Conservation (phyloP, 331 rosid species). For the Malus hybrid region DNA sequence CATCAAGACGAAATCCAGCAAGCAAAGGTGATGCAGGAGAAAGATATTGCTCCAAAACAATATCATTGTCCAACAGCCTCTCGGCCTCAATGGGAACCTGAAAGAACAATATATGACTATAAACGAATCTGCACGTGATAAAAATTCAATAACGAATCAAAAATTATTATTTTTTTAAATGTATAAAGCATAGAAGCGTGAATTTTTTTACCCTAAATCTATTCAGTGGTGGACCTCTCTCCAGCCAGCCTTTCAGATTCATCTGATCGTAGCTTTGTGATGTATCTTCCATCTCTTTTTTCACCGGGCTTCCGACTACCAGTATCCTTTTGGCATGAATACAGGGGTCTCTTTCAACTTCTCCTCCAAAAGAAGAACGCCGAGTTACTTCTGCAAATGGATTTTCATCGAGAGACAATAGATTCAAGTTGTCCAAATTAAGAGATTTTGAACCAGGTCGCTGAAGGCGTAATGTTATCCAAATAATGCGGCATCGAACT, state of each 20-base stretch:
- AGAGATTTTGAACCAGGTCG: conserved; percentile 76
- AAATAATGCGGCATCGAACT: conserved; percentile 81
- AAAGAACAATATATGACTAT: conserved; percentile 10
- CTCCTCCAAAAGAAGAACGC: conserved; percentile 83
- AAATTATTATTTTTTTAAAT: background rate
- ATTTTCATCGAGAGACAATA: conserved; percentile 80
- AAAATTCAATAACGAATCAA: conserved; percentile 1
- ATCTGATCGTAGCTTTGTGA: conserved; percentile 58
- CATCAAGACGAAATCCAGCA: conserved; percentile 92
- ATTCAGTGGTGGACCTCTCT: conserved; percentile 65
- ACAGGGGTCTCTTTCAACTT: conserved; percentile 56
- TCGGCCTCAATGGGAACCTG: conserved; percentile 94
- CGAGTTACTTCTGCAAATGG: conserved; percentile 66
- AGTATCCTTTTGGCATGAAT: conserved; percentile 93
- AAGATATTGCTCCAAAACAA: conserved; percentile 65
- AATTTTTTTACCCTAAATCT: conserved; percentile 64
- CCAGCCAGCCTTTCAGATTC: conserved; percentile 53
- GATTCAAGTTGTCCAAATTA: conserved; percentile 61
- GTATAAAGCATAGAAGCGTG: background rate
- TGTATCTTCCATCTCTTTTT: conserved; percentile 44
- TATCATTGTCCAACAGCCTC: conserved; percentile 63
- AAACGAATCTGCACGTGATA: background rate
- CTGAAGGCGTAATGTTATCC: conserved; percentile 78
- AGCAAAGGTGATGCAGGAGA: conserved; percentile 66
- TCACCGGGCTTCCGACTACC: conserved; percentile 61